These are phyloP conservation scores for Lactarius deliciosus DNA, from an alignment of 768 basidiomycete genomes.

Conservation along the genomic window DNA sequence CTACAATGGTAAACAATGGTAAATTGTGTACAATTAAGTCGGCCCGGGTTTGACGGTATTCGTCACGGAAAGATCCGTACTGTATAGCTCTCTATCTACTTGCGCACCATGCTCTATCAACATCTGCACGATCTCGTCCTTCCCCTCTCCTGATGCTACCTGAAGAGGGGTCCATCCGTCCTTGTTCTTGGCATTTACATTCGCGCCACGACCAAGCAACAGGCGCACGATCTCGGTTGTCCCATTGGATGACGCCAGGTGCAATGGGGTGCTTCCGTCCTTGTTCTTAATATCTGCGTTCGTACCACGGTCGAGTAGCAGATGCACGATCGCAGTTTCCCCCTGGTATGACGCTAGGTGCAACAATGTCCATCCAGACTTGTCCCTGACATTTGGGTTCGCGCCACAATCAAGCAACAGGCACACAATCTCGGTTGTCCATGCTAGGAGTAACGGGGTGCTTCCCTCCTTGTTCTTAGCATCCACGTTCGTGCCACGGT, in stretches of 20 bases:
- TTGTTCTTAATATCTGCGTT: background rate
- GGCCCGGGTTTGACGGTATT: too few relatives aligned
- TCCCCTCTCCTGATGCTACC: background rate
- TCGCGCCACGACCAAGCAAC: background rate
- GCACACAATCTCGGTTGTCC: background rate
- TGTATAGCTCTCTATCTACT: background rate
- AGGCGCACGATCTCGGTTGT: background rate
- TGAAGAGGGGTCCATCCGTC: background rate
- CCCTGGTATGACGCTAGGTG: background rate
- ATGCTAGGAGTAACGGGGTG: background rate
- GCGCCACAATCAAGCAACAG: background rate
- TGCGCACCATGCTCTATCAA: background rate
- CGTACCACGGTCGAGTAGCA: background rate
- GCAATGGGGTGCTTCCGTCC: background rate
- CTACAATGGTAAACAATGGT: too few relatives aligned
- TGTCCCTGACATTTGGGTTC: background rate
- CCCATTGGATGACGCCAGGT: background rate
- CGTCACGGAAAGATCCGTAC: too few relatives aligned
- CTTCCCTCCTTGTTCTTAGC: background rate
- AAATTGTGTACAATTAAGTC: too few relatives aligned
- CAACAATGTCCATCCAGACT: background rate
- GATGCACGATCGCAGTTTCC: background rate
- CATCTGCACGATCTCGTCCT: background rate
- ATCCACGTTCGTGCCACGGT: background rate
- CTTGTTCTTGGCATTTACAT: background rate